These are phyloP conservation scores for Entomophthora muscae DNA, from an alignment of 371 early-diverging fungal species.

Conservation along the genomic window DNA sequence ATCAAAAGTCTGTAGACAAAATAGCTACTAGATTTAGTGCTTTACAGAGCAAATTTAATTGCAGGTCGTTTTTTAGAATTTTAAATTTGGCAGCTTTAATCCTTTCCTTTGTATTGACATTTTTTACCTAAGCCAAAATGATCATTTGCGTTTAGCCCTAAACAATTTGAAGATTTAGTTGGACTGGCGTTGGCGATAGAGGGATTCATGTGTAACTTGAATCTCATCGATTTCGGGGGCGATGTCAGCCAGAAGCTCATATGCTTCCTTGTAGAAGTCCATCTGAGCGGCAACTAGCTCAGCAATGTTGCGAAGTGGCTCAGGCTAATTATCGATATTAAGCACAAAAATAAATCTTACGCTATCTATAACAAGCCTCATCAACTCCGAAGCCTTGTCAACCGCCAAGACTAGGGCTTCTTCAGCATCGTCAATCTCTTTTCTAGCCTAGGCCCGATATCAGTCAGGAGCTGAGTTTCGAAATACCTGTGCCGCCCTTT, in stretches of 20 bases:
- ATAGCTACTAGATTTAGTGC: no score
- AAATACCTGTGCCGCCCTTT: constrained; percentile 29
- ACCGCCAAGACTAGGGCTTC: constrained; percentile 83
- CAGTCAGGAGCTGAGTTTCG: neutral
- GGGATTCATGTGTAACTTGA: constrained; percentile 71
- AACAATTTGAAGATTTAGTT: no score
- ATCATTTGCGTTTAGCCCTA: no score
- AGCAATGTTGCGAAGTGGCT: constrained; percentile 61
- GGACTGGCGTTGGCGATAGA: constrained; percentile 26
- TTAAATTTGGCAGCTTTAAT: no score
- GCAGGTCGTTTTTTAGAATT: no score
- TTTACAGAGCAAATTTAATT: no score
- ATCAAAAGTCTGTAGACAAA: no score
- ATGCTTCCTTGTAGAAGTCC: constrained; percentile 63
- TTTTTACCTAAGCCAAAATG: no score
- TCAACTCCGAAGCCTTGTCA: constrained; percentile 75
- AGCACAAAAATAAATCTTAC: constrained; percentile 16
- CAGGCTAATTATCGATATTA: constrained; percentile 30
- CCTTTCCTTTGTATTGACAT: no score
- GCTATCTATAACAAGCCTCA: constrained; percentile 77
- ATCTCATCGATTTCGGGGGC: constrained; percentile 85
- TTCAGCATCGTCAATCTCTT: constrained; percentile 75
- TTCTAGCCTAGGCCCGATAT: constrained; percentile 23
- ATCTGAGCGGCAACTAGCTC: constrained; percentile 75
- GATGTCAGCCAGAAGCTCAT: constrained; percentile 53